These are phyloP conservation scores for Botryotinia convoluta DNA, from an alignment of 2,329 filamentous ascomycete species.

Conservation along the genomic window DNA sequence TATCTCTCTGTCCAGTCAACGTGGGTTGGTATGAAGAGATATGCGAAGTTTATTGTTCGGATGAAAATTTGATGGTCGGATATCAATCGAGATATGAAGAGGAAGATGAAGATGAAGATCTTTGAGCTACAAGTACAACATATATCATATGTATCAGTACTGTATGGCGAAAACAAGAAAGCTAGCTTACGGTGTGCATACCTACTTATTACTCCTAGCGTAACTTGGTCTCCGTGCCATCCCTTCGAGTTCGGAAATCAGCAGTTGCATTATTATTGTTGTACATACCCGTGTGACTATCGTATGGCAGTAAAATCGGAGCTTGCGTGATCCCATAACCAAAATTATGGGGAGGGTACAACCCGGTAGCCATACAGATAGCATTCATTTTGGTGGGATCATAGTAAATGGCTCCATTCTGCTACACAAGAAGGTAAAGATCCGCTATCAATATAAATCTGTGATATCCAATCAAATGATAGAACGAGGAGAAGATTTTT, in stretches of 20 bases:
- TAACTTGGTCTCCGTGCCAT: neutral
- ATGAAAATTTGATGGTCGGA: neutral
- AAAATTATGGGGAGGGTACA: neutral
- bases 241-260: neutral
- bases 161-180: neutral
- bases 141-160: neutral
- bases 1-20: neutral
- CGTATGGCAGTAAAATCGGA: neutral
- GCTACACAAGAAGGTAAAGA: neutral
- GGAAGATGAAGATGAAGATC: neutral
- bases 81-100: neutral
- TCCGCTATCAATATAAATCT: neutral
- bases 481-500: neutral
- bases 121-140: neutral
- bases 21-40: neutral
- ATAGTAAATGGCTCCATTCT: neutral
- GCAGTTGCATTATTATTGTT: slow-evolving; percentile 1
- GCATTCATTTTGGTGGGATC: neutral
- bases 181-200: neutral
- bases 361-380: neutral
- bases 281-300: neutral
- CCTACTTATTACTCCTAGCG: neutral
- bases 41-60: neutral
- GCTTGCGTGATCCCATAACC: neutral
- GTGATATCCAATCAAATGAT: neutral